A percentile compares a stretch with the other conserved stretches of the same genome.
phyloP scores from a whole-genome alignment of 202 grass and related monocot species.

The Carex arenaria region DNA sequence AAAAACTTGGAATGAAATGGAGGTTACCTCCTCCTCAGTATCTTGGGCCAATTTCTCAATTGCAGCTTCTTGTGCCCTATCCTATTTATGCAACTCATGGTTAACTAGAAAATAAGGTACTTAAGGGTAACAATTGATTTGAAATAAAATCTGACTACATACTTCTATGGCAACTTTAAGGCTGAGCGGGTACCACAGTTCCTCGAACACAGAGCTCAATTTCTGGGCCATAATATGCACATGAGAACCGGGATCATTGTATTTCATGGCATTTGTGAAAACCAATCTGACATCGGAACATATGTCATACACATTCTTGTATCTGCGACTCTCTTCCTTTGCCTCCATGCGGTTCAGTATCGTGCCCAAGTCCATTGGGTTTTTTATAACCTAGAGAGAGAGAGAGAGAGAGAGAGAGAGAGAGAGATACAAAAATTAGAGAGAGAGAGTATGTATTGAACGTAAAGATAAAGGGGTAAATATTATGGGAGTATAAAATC shows the following conservation, averaged over 20 bases:
- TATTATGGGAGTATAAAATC: neutral
- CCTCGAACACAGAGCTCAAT: conserved; percentile 76
- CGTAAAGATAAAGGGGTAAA: neutral
- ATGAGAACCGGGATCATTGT: conserved; percentile 57
- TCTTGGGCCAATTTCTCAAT: conserved; percentile 37
- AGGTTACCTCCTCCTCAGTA: conserved; percentile 66
- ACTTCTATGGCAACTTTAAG: conserved; percentile 80
- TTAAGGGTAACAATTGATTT: neutral
- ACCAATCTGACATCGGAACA: conserved; percentile 89
- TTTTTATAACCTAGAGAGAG: conserved; percentile 69
- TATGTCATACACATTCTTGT: conserved; percentile 72
- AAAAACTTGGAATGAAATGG: neutral
- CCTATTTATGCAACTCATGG: conserved; percentile 34
- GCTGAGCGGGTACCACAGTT: conserved; percentile 67
- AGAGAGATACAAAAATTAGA: conserved; percentile 1
- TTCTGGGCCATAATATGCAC: conserved; percentile 73
- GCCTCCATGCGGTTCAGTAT: conserved; percentile 77
- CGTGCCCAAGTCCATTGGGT: conserved; percentile 89
- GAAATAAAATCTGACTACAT: neutral
- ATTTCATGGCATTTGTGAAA: conserved; percentile 86
- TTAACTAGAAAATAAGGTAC: neutral
- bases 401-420: no score
- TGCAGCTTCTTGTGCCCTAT: conserved; percentile 44
- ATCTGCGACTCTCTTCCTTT: conserved; percentile 46
- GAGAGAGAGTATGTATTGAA: neutral